Conservation (phyloP, 1,284 basidiomycete species). For the Boletellus dicymbophilus region DNA sequence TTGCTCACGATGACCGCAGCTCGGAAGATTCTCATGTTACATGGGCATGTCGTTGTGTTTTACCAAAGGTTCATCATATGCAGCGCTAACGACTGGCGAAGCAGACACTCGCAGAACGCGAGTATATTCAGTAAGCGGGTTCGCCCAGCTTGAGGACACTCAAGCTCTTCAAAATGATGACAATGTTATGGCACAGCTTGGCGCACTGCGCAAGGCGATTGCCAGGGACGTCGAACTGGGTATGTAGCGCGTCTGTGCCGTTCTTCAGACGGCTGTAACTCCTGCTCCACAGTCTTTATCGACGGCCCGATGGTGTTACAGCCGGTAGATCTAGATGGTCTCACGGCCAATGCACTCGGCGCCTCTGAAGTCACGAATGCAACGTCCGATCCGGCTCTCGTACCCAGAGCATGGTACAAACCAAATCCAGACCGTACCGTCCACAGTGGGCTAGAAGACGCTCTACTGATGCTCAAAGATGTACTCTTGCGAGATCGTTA, state of each 20-base stretch:
- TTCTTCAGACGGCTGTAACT: not conserved
- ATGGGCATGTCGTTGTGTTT: constrained; percentile 24
- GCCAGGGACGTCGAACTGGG: constrained; percentile 72
- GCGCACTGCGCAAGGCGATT: constrained; percentile 73
- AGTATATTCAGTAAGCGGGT: constrained; percentile 81
- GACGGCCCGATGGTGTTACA: constrained; percentile 78
- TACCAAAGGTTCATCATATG: not conserved
- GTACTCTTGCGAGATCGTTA: constrained; percentile 42
- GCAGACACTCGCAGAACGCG: constrained; percentile 83
- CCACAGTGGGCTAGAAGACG: constrained; percentile 62
- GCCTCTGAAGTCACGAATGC: constrained; percentile 54
- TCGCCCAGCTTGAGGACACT: constrained; percentile 22
- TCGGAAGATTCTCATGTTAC: constrained; percentile 35
- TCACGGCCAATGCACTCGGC: constrained; percentile 41
- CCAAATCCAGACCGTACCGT: constrained; percentile 49
- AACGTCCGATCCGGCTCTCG: constrained; percentile 57
- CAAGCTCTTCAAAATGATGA: constrained; percentile 1
- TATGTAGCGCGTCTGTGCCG: constrained; percentile 28
- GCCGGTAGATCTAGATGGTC: constrained; percentile 66
- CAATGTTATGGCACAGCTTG: constrained; percentile 55
- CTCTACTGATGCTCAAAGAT: constrained; percentile 33
- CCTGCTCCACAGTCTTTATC: constrained; percentile 64
- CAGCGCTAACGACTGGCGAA: constrained; percentile 10
- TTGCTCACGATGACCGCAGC: constrained; percentile 4
- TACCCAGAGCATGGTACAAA: constrained; percentile 83